Evolutionary conservation across 169 alveolate species (phyloP).

Genomic region (Plasmodium chabaudi): DNA sequence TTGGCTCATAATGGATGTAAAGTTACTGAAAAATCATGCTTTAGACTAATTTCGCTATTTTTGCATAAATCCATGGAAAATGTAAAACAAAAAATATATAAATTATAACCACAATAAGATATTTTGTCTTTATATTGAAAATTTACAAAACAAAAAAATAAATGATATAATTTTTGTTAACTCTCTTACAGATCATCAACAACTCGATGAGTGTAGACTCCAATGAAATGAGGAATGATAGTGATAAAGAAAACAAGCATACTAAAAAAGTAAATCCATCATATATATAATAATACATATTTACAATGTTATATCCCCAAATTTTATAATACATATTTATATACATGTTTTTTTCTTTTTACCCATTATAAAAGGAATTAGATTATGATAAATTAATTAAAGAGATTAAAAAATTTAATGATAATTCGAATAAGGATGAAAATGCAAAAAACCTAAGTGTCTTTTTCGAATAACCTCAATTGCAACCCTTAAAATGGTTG

Average conservation of each 20-base stretch:
- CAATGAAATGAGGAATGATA: slow-evolving; percentile 11
- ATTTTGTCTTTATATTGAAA: not conserved
- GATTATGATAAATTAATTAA: slow-evolving; percentile 31
- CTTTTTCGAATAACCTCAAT: slow-evolving; percentile 25
- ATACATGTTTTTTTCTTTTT: not conserved
- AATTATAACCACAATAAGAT: not conserved
- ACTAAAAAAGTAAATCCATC: slow-evolving; percentile 5
- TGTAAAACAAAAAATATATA: slow-evolving; percentile 17
- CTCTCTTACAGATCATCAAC: slow-evolving; percentile 27
- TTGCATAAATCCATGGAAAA: slow-evolving; percentile 69
- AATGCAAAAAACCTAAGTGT: slow-evolving; percentile 30
- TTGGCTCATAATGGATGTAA: slow-evolving; percentile 60
- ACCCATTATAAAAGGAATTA: slow-evolving; percentile 30
- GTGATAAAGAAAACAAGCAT: slow-evolving; percentile 18
- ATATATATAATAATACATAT: not conserved
- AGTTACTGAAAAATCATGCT: slow-evolving; percentile 57
- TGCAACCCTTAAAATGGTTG: too few relatives aligned
- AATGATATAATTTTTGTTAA: not conserved
- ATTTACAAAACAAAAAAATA: not conserved
- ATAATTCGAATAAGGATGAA: slow-evolving; percentile 53
- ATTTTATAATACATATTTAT: not conserved
- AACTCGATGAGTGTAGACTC: slow-evolving; percentile 9
- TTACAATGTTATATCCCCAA: not conserved
- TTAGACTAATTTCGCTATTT: slow-evolving; percentile 61
- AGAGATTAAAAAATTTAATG: slow-evolving; percentile 23